A percentile compares a stretch with the other conserved stretches of the same genome.
phyloP scores from a whole-genome alignment of 306 rosid genomes.

The Arachis stenosperma region DNA sequence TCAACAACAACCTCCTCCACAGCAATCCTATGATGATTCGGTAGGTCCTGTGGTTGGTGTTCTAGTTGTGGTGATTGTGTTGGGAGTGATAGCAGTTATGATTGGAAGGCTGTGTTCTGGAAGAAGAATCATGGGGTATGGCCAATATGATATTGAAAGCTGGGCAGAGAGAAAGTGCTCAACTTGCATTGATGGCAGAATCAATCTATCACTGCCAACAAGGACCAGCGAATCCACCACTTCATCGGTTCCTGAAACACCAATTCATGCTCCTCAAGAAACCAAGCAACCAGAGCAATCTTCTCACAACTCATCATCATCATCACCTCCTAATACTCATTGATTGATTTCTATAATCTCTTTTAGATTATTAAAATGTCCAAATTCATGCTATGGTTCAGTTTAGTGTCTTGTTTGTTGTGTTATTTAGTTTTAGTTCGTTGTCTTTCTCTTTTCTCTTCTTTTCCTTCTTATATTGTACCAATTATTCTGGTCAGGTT shows the following conservation, averaged over 20 bases:
- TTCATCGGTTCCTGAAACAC: conserved; percentile 46
- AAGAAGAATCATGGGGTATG: conserved; percentile 68
- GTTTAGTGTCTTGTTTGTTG: conserved; percentile 26
- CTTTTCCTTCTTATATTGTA: conserved; percentile 22
- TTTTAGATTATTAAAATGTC: too few relatives aligned
- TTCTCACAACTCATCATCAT: conserved; percentile 45
- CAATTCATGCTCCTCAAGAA: conserved; percentile 44
- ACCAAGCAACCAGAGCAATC: conserved; percentile 43
- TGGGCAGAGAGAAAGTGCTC: conserved; percentile 92
- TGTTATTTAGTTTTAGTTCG: neutral
- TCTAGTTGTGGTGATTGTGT: conserved; percentile 45
- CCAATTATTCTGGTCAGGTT: neutral
- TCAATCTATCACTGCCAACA: conserved; percentile 43
- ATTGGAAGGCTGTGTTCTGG: conserved; percentile 66
- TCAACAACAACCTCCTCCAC: conserved; percentile 44
- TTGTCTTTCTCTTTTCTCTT: neutral
- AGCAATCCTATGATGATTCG: conserved; percentile 39
- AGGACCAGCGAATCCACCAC: conserved; percentile 32
- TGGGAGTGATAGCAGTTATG: conserved; percentile 55
- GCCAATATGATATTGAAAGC: conserved; percentile 72
- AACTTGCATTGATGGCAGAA: conserved; percentile 79
- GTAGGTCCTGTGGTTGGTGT: conserved; percentile 58
- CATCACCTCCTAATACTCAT: conserved; percentile 12
- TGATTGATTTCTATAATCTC: neutral
- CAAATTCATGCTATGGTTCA: neutral